Conservation (phyloP, 495 filamentous ascomycete genomes). For the Talaromyces nanjingensis region DNA sequence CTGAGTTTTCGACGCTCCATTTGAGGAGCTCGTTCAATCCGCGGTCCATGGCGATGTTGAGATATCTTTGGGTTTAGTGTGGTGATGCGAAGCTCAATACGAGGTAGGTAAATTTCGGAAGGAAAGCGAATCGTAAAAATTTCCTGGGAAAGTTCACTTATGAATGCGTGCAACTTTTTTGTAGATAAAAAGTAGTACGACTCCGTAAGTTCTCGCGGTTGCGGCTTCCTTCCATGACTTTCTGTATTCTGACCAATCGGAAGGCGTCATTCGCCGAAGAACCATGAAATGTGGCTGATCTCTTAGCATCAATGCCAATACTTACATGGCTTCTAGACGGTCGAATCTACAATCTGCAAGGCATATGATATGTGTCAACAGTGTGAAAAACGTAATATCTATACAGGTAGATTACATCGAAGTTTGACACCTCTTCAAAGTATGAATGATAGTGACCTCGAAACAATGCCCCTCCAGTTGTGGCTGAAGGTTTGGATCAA, state of each 20-base stretch:
- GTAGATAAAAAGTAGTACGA: not conserved
- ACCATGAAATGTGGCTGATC: not conserved
- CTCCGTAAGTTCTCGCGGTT: not conserved
- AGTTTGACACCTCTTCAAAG: not conserved
- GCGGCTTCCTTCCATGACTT: constrained; percentile 3
- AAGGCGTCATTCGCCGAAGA: not conserved
- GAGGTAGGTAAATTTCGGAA: not conserved
- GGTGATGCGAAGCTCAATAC: not conserved
- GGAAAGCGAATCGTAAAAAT: not conserved
- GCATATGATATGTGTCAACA: not conserved
- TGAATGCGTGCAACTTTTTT: not conserved
- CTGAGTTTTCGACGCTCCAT: constrained; percentile 86
- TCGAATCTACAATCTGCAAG: not conserved
- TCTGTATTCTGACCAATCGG: constrained; percentile 3
- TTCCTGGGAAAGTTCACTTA: not conserved
- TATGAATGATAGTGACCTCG: not conserved
- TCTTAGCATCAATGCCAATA: not conserved
- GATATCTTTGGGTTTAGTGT: not conserved
- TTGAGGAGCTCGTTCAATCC: constrained; percentile 75
- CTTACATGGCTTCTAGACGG: not conserved
- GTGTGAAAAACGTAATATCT: not conserved
- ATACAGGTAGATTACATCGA: not conserved
- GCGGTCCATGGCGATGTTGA: constrained; percentile 40
- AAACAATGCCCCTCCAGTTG: constrained; percentile 1
- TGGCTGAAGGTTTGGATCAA: not conserved